Evolutionary conservation across 2,329 filamentous ascomycete species (phyloP).

Genomic region (Domatiomyces globalis): DNA sequence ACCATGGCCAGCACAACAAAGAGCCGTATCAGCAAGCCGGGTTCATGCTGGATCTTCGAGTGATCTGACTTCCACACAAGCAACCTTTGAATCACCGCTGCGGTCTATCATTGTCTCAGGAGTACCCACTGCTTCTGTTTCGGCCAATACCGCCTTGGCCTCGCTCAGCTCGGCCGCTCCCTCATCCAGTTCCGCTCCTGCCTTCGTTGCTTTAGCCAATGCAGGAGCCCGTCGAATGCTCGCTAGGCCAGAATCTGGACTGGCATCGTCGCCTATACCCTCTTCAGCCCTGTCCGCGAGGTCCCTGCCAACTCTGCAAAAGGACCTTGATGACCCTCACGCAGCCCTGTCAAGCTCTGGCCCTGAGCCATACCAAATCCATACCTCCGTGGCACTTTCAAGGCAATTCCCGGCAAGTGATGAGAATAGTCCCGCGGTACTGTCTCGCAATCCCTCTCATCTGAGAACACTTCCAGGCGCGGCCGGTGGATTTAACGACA

Average conservation of each 20-base stretch:
- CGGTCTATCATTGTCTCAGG: constrained; percentile 25
- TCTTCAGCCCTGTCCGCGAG: constrained; percentile 9
- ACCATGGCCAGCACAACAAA: constrained; percentile 6
- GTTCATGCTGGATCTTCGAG: constrained; percentile 4
- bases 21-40: constrained; percentile 11
- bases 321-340: constrained; percentile 23
- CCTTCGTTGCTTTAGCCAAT: constrained; percentile 18
- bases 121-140: constrained; percentile 23
- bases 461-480: constrained; percentile 16
- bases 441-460: constrained; percentile 20
- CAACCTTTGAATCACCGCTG: constrained; percentile 22
- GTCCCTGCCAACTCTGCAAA: constrained; percentile 19
- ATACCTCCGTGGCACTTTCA: constrained; percentile 20
- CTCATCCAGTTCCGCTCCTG: constrained; percentile 18
- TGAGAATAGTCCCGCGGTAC: constrained; percentile 12
- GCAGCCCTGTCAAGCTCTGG: constrained; percentile 5
- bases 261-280: constrained; percentile 3
- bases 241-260: constrained; percentile 6
- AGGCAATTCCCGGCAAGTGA: constrained; percentile 19
- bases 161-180: constrained; percentile 21
- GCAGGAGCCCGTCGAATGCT: constrained; percentile 9
- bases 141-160: constrained; percentile 23
- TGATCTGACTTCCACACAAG: constrained; percentile 9
- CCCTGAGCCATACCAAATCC: constrained; percentile 8
- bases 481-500: constrained; percentile 20